Evolutionary conservation across 2,329 filamentous ascomycete genomes (phyloP), one percentile per base, ranked within the genome.

Genomic region (Aschersonia sp.): DNA sequence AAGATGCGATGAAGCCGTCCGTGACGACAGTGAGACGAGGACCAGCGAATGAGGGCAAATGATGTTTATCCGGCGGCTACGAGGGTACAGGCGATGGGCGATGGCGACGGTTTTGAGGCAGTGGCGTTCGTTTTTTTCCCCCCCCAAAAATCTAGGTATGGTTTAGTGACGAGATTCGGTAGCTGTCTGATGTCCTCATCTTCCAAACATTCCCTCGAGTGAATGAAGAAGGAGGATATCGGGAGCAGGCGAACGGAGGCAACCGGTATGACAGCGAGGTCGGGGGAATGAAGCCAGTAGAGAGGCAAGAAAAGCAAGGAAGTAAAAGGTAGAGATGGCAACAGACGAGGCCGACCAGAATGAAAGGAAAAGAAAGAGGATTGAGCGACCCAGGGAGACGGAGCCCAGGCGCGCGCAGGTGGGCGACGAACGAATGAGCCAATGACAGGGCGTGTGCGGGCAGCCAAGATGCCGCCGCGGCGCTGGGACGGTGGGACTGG

Each of bases 371-470:
- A 32, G 48, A 45, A 39, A 31, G 11, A 47, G 45, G 48, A 49
- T 35, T 9, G 30, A 47, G 12, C 22, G 37, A 45, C 22, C 31
- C 48, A 45, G 37, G 42, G 41, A 45, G 41, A 46, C 41, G 47
- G 44, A 32, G 45, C 35, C 45, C 39, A 47, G 41, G 32, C 41
- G 22, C 29, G 45, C 6, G 37, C 37, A 42, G 29, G 45, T 31
- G 40, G 45, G 22, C 30, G 29, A 44, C 35, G 43, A 43, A 44
- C 44, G 43, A 47, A 45, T 46, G 41, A 5, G 8, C 47, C 6
- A 48, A 48, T 45, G 35, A 48, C n/a, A n/a, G 30, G 11, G 30
- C n/a, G 8, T 8, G 35, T 37, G 4, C 35, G 4, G 35, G 8
- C 35, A 37, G 35, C 35, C 35, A 37, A 37, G 35, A 12, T 37